These are phyloP conservation scores for Rhynchosporium secalis DNA, from an alignment of 2,329 filamentous ascomycete genomes.

Conservation along the genomic window DNA sequence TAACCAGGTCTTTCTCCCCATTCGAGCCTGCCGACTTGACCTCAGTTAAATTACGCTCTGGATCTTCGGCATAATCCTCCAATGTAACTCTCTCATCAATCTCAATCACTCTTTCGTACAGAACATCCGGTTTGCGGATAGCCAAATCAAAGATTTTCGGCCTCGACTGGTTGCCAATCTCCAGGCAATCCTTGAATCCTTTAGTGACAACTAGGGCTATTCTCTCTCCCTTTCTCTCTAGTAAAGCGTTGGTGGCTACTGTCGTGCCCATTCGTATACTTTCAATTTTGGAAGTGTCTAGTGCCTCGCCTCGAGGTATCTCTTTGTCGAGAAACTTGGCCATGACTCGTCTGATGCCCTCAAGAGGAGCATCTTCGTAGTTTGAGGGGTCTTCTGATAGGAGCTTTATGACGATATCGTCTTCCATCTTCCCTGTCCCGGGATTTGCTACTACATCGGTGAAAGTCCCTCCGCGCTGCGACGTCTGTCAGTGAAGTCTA, in stretches of 20 bases:
- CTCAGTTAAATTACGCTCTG: conserved; percentile 57
- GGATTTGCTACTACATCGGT: conserved; percentile 89
- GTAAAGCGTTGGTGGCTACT: conserved; percentile 86
- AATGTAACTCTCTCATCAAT: conserved; percentile 87
- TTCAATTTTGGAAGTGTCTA: conserved; percentile 82
- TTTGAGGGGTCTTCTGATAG: conserved; percentile 88
- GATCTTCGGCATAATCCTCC: conserved; percentile 90
- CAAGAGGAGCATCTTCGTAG: conserved; percentile 86
- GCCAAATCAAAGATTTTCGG: conserved; percentile 90
- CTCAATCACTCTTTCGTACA: conserved; percentile 86
- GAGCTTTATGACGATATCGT: conserved; percentile 83
- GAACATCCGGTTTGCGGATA: conserved; percentile 81
- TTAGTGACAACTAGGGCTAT: conserved; percentile 85
- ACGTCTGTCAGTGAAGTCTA: conserved; percentile 17
- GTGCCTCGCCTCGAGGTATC: conserved; percentile 74
- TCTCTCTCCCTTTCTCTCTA: conserved; percentile 87
- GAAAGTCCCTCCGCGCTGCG: conserved; percentile 79
- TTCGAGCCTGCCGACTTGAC: conserved; percentile 54
- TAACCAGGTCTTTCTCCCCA: conserved; percentile 58
- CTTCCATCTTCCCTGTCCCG: conserved; percentile 64
- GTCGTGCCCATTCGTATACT: conserved; percentile 96
- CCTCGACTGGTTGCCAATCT: conserved; percentile 87
- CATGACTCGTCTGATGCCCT: conserved; percentile 85
- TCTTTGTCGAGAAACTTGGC: conserved; percentile 72
- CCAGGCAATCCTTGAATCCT: conserved; percentile 83